A percentile compares a stretch with the other conserved stretches of the same genome.
phyloP scores from a whole-genome alignment of 805 yeast genomes.

The Kazachstania bromeliacearum region DNA sequence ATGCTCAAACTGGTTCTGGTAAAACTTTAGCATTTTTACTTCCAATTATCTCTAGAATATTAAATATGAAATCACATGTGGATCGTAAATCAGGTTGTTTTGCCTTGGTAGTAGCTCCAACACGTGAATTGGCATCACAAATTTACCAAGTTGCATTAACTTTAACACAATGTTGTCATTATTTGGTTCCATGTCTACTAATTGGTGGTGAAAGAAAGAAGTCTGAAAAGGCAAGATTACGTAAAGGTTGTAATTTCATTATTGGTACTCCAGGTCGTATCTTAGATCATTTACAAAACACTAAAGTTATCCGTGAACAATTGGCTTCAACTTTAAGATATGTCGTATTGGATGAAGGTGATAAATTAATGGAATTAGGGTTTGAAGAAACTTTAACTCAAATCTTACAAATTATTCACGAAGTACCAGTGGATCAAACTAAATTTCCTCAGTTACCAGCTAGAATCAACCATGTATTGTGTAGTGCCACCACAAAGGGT shows the following conservation, averaged over 20 bases:
- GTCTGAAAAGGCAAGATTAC: constrained; percentile 86
- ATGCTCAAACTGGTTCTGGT: constrained; percentile 98
- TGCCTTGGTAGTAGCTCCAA: constrained; percentile 84
- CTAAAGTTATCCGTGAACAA: constrained; percentile 54
- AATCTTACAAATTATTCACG: constrained; percentile 53
- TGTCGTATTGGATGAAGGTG: constrained; percentile 95
- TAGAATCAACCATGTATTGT: constrained; percentile 65
- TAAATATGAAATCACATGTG: constrained; percentile 40
- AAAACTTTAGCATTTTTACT: constrained; percentile 81
- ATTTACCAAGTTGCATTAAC: constrained; percentile 73
- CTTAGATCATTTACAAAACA: constrained; percentile 89
- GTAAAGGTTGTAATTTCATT: constrained; percentile 93
- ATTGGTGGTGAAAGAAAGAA: constrained; percentile 98
- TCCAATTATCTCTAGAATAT: constrained; percentile 70
- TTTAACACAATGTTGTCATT: constrained; percentile 66
- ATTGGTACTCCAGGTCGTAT: constrained; percentile 97
- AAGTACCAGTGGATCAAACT: constrained; percentile 30
- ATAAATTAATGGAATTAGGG: constrained; percentile 88
- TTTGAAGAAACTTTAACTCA: constrained; percentile 86
- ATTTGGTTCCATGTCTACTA: constrained; percentile 89
- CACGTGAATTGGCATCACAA: constrained; percentile 90
- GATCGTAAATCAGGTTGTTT: constrained; percentile 71
- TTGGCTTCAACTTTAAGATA: constrained; percentile 62
- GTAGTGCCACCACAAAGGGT: constrained; percentile 89
- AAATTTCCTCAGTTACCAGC: constrained; percentile 53